Evolutionary conservation across 1,284 basidiomycete genomes (phyloP).

Genomic region (Leccinum pallidistipes): DNA sequence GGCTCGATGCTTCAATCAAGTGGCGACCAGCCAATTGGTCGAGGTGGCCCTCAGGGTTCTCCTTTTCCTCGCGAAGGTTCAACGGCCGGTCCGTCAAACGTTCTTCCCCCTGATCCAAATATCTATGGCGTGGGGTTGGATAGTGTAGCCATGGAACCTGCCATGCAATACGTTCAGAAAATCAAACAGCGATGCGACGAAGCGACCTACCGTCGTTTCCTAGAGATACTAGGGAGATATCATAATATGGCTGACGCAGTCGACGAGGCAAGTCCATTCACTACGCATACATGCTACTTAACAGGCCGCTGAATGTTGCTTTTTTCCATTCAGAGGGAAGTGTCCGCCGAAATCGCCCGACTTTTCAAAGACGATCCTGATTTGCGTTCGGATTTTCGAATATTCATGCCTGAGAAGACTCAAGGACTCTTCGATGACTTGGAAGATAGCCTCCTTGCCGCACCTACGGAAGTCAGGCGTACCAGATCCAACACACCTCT

Average conservation of each 20-base stretch:
- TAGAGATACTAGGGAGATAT: conserved; percentile 83
- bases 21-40: conserved; percentile 31
- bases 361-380: conserved; percentile 91
- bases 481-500: conserved; percentile 31
- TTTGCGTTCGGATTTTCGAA: conserved; percentile 86
- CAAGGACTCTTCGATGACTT: conserved; percentile 50
- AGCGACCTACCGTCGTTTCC: conserved; percentile 91
- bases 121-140: conserved; percentile 35
- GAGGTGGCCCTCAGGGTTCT: conserved; percentile 6
- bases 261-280: conserved; percentile 66
- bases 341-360: conserved; percentile 82
- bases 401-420: conserved; percentile 82
- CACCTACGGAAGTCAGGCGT: conserved; percentile 26
- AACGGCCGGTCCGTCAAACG: conserved; percentile 7
- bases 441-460: conserved; percentile 29
- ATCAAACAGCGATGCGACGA: conserved; percentile 96
- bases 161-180: conserved; percentile 95
- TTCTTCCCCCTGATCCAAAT: conserved; percentile 21
- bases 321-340: conserved; percentile 52
- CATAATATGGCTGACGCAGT: conserved; percentile 53
- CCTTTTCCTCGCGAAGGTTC: conserved; percentile 18
- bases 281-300: conserved; percentile 35
- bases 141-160: conserved; percentile 58
- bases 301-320: conserved; percentile 41
- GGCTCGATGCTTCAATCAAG: conserved; percentile 56